Evolutionary conservation across 2,329 filamentous ascomycete species (phyloP).

Genomic region (Thermoascus crustaceus): DNA sequence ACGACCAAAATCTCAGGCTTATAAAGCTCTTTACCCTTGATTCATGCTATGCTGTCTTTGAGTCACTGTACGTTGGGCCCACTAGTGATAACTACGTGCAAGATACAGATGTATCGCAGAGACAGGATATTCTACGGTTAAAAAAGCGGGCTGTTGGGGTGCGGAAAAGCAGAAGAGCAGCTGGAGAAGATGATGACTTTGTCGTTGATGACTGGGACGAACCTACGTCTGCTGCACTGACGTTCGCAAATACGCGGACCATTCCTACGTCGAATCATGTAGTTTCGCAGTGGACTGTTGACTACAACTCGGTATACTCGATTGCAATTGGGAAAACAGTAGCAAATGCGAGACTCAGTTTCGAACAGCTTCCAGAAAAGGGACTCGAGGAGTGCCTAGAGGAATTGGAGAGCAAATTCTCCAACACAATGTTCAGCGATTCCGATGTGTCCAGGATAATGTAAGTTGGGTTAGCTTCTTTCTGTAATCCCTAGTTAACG

Average conservation of each 20-base stretch:
- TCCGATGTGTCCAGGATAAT: slow-evolving; percentile 18
- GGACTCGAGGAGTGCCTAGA: slow-evolving; percentile 18
- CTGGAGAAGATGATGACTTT: slow-evolving; percentile 20
- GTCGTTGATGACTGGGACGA: slow-evolving; percentile 33
- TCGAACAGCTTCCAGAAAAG: slow-evolving; percentile 4
- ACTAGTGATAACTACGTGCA: slow-evolving; percentile 6
- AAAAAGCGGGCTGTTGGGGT: slow-evolving; percentile 14
- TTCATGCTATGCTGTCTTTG: slow-evolving; percentile 24
- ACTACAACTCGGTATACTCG: slow-evolving; percentile 22
- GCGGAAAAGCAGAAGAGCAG: slow-evolving; percentile 6
- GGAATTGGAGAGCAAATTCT: slow-evolving; percentile 11
- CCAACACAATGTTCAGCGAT: slow-evolving; percentile 3
- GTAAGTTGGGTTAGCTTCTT: slow-evolving; percentile 15
- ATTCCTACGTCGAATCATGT: slow-evolving; percentile 8
- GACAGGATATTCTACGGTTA: slow-evolving; percentile 15
- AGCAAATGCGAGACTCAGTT: slow-evolving; percentile 2
- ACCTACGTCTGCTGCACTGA: slow-evolving; percentile 9
- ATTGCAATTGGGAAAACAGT: slow-evolving; percentile 13
- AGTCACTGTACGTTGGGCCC: slow-evolving; percentile 23
- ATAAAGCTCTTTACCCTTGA: slow-evolving; percentile 30
- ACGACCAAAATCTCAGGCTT: slow-evolving; percentile 18
- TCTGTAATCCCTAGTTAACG: slow-evolving; percentile 6
- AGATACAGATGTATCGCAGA: slow-evolving; percentile 10
- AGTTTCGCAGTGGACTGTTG: slow-evolving; percentile 21
- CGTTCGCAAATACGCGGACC: slow-evolving; percentile 6